These are phyloP conservation scores for Hevea brasiliensis DNA, from an alignment of 345 rosid genomes.

Conservation along the genomic window DNA sequence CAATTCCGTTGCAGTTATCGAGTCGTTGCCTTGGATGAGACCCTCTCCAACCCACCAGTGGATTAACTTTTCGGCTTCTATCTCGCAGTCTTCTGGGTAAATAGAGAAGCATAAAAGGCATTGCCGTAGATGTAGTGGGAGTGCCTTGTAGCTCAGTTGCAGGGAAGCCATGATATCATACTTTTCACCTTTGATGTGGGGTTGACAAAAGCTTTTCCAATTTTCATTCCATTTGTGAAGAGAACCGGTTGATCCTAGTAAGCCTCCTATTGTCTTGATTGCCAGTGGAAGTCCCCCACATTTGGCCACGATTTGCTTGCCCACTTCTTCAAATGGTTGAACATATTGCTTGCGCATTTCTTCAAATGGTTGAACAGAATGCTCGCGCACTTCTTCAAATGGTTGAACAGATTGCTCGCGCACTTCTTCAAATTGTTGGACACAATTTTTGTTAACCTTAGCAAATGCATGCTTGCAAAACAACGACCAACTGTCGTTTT, in stretches of 20 bases:
- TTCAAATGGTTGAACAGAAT: no score
- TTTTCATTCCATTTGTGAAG: not conserved
- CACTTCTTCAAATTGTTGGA: no score
- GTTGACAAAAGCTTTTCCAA: not conserved
- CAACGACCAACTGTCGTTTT: not conserved
- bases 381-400: not conserved
- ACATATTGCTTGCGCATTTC: not conserved
- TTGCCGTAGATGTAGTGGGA: not conserved
- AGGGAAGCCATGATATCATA: not conserved
- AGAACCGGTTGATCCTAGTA: slow-evolving; percentile 1
- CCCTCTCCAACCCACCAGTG: not conserved
- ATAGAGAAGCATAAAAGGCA: not conserved
- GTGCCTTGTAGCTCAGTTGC: not conserved
- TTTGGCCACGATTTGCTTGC: not conserved
- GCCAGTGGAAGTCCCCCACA: slow-evolving; percentile 13
- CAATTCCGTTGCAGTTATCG: not conserved
- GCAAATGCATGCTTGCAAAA: not conserved
- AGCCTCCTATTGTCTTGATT: slow-evolving; percentile 7
- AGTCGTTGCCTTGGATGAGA: not conserved
- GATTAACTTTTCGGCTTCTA: not conserved
- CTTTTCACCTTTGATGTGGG: not conserved
- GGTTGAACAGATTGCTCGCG: not conserved
- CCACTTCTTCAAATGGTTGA: not conserved
- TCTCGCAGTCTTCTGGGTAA: not conserved
- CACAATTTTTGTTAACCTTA: no score